Evolutionary conservation across 2,329 filamentous ascomycete species (phyloP).

Genomic region (Sclerotinia minor): DNA sequence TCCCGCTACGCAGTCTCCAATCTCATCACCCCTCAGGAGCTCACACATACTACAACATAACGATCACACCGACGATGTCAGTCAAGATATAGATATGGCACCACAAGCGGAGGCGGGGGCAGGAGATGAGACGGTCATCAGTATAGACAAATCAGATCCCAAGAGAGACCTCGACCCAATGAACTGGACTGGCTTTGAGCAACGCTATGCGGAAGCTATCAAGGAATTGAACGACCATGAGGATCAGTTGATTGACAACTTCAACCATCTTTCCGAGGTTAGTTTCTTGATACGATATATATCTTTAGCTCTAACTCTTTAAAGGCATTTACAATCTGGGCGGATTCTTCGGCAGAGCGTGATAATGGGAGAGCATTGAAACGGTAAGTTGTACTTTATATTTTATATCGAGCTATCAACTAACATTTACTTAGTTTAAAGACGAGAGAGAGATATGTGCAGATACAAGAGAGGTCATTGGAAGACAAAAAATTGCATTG

Average conservation of each 20-base stretch:
- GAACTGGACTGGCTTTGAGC: conserved; percentile 75
- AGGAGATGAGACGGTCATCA: conserved; percentile 3
- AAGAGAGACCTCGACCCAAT: conserved; percentile 45
- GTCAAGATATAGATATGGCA: neutral
- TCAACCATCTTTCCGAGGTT: conserved; percentile 59
- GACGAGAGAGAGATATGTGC: conserved; percentile 75
- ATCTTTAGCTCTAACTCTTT: conserved; percentile 5
- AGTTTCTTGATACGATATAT: neutral
- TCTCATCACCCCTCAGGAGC: conserved; percentile 17
- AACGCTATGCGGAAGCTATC: conserved; percentile 67
- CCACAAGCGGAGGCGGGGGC: neutral
- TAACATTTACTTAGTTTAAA: conserved; percentile 57
- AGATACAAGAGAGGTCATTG: conserved; percentile 69
- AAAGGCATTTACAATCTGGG: conserved; percentile 83
- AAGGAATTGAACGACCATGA: conserved; percentile 63
- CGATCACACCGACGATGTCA: conserved; percentile 8
- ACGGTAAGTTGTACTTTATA: conserved; percentile 52
- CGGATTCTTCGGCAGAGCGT: conserved; percentile 66
- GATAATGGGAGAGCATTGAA: conserved; percentile 78
- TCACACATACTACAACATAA: conserved; percentile 13
- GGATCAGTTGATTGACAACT: conserved; percentile 64
- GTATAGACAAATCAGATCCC: neutral
- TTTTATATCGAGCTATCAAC: neutral
- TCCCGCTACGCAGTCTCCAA: conserved; percentile 17
- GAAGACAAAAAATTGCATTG: conserved; percentile 77